Conservation (phyloP, 345 rosid species). For the Acer saccharum region DNA sequence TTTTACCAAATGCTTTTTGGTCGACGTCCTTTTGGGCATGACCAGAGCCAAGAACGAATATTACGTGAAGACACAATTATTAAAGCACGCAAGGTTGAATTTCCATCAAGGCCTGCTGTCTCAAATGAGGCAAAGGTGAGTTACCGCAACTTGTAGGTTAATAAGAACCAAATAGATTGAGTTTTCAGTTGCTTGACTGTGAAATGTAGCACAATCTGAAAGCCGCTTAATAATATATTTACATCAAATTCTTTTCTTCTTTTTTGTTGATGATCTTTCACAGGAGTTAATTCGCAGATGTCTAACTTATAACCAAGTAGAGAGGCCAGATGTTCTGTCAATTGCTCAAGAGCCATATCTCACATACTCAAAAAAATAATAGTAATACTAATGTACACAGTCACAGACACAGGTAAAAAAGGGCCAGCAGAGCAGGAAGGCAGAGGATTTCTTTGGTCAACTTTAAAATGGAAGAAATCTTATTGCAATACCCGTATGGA, state of each 20-base stretch:
- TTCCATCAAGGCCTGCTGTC: conserved; percentile 88
- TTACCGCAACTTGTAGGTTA: not conserved
- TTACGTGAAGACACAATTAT: conserved; percentile 94
- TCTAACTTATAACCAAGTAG: conserved; percentile 85
- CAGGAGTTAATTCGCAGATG: conserved; percentile 94
- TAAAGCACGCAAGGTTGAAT: conserved; percentile 93
- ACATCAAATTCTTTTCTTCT: not conserved
- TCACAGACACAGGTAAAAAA: conserved; percentile 20
- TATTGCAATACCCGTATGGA: conserved; percentile 18
- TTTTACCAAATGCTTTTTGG: conserved; percentile 97
- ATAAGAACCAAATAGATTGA: not conserved
- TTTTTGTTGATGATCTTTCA: conserved; percentile 12
- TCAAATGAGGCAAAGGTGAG: conserved; percentile 94
- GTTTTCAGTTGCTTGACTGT: not conserved
- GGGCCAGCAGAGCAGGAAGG: conserved; percentile 19
- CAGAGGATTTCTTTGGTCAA: conserved; percentile 20
- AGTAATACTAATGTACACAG: conserved; percentile 27
- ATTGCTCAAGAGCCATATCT: conserved; percentile 89
- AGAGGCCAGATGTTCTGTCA: conserved; percentile 86
- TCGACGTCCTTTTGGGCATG: conserved; percentile 97
- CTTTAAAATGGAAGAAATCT: conserved; percentile 10
- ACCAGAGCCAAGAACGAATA: conserved; percentile 95
- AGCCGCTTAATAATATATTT: not conserved
- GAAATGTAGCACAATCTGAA: not conserved
- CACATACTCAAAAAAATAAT: conserved; percentile 64